phyloP scores from a whole-genome alignment of 495 filamentous ascomycete genomes.

The Penicillium crystallinum region DNA sequence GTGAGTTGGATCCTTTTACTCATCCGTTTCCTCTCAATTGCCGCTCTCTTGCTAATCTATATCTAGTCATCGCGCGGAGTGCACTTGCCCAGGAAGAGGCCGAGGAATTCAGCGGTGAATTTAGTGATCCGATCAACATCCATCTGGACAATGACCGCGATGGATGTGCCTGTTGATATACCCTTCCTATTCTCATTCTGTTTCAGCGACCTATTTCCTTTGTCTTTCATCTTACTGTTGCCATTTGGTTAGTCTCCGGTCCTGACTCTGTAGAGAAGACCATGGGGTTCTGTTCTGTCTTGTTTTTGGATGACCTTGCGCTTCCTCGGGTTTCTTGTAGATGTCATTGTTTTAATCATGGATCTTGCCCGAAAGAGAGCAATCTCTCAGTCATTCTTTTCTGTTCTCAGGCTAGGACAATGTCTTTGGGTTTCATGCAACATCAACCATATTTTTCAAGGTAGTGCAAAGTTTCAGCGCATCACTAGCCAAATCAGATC shows the following conservation, averaged over 20 bases:
- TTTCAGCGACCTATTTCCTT: conserved; percentile 21
- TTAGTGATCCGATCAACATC: conserved; percentile 95
- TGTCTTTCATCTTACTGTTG: conserved; percentile 11
- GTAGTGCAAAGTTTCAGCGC: no score
- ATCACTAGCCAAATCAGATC: no score
- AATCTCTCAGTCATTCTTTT: neutral
- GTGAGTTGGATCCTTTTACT: conserved; percentile 40
- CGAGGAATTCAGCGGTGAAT: conserved; percentile 86
- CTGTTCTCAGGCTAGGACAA: neutral
- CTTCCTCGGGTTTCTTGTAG: conserved; percentile 15
- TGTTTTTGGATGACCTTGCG: conserved; percentile 5
- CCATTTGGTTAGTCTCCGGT: conserved; percentile 9
- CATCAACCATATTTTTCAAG: neutral
- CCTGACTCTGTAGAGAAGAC: conserved; percentile 18
- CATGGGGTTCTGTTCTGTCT: conserved; percentile 1
- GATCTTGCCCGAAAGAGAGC: neutral
- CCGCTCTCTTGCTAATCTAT: conserved; percentile 3
- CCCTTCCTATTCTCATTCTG: conserved; percentile 24
- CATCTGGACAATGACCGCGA: conserved; percentile 86
- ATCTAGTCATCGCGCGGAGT: conserved; percentile 88
- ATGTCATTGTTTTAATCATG: conserved; percentile 10
- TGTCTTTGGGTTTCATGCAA: neutral
- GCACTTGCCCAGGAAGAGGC: conserved; percentile 95
- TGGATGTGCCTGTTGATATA: conserved; percentile 79
- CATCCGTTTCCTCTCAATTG: neutral